These are phyloP conservation scores for Colletotrichum orbiculare DNA, from an alignment of 2,329 filamentous ascomycete species.

Conservation along the genomic window DNA sequence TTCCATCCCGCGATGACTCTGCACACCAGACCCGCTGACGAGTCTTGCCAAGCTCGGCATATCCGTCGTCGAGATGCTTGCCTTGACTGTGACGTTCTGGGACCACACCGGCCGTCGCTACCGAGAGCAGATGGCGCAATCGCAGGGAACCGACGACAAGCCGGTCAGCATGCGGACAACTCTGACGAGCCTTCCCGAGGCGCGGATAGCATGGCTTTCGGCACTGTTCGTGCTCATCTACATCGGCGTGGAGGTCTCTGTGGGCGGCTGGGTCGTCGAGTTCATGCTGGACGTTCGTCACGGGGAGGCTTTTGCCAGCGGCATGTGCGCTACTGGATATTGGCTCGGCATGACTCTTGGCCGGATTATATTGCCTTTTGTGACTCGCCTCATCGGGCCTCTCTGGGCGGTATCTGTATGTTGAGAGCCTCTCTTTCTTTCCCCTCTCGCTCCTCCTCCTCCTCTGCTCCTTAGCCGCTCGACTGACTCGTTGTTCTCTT, in stretches of 20 bases:
- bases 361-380: constrained; percentile 77
- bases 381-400: constrained; percentile 70
- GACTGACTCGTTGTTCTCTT: too few relatives aligned
- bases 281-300: constrained; percentile 84
- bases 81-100: constrained; percentile 71
- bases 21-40: not conserved
- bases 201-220: constrained; percentile 69
- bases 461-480: too few relatives aligned
- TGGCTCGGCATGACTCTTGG: constrained; percentile 86
- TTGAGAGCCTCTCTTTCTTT: not conserved
- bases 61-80: constrained; percentile 64
- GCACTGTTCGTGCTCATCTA: constrained; percentile 81
- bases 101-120: constrained; percentile 67
- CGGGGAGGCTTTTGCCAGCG: constrained; percentile 75
- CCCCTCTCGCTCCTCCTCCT: too few relatives aligned
- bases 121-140: constrained; percentile 47
- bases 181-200: not conserved
- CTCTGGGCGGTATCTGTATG: constrained; percentile 10
- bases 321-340: constrained; percentile 82
- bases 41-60: constrained; percentile 53
- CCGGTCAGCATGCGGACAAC: constrained; percentile 13
- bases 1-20: not conserved
- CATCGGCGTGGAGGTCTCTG: constrained; percentile 79
- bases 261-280: constrained; percentile 82
- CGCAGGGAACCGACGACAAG: constrained; percentile 7